Conservation (phyloP, 176 grass and related monocot species). For the Pontederia paniculata region DNA sequence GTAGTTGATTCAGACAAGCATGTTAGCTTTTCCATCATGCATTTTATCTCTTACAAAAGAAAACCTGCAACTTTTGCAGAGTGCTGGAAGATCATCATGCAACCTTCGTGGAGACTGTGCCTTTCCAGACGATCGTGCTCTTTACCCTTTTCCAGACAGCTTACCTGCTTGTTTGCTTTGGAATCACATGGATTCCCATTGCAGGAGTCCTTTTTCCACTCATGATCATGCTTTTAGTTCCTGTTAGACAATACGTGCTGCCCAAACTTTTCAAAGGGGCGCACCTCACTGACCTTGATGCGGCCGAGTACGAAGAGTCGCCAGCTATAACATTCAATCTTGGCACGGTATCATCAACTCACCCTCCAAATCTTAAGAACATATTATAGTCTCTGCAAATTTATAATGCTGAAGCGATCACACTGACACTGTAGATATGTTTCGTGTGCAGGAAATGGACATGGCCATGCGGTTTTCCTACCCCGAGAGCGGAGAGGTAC, state of each 20-base stretch:
- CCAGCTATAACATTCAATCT: conserved; percentile 78
- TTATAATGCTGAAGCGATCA: not conserved
- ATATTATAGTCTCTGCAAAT: not conserved
- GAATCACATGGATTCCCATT: conserved; percentile 94
- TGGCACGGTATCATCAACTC: conserved; percentile 25
- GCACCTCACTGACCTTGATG: conserved; percentile 79
- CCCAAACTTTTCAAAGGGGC: conserved; percentile 97
- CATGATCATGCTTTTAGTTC: conserved; percentile 98
- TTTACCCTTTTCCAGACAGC: conserved; percentile 91
- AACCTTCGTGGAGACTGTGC: conserved; percentile 93
- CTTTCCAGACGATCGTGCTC: conserved; percentile 85
- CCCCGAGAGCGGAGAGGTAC: conserved; percentile 53
- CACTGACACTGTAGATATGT: too few species aligned
- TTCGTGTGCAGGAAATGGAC: conserved; percentile 48
- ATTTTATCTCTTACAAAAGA: not conserved
- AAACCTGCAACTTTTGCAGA: conserved; percentile 33
- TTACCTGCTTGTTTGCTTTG: conserved; percentile 82
- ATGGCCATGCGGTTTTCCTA: conserved; percentile 25
- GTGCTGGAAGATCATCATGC: conserved; percentile 93
- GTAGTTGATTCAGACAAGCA: not conserved
- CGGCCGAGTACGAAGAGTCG: conserved; percentile 85
- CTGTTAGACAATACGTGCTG: conserved; percentile 86
- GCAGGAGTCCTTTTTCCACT: conserved; percentile 96
- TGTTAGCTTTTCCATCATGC: too few species aligned
- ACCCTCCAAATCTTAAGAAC: not conserved